Conservation (phyloP, 2,329 filamentous ascomycete species). For the Pseudogymnoascus sp. region DNA sequence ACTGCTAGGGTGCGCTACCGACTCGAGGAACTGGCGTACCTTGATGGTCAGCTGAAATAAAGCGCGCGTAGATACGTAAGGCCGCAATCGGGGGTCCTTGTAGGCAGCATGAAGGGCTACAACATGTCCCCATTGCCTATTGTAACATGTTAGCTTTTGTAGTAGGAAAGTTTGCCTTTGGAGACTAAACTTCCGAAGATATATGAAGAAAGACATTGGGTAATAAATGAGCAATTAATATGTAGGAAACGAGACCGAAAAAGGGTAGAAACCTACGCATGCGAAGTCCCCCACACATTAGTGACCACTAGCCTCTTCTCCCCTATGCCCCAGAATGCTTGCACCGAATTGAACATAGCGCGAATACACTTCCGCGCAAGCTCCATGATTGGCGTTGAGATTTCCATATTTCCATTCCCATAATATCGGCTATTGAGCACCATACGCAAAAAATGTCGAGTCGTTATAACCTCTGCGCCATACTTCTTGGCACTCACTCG, state of each 20-base stretch:
- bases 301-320: slow-evolving; percentile 70
- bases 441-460: slow-evolving; percentile 63
- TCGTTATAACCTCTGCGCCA: slow-evolving; percentile 83
- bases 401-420: slow-evolving; percentile 29
- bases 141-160: slow-evolving; percentile 20
- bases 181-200: background rate
- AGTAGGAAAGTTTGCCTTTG: slow-evolving; percentile 3
- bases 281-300: slow-evolving; percentile 92
- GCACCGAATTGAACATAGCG: slow-evolving; percentile 63
- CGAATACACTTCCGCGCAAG: slow-evolving; percentile 46
- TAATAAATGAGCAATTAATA: background rate
- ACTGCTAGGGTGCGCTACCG: slow-evolving; percentile 65
- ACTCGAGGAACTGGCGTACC: slow-evolving; percentile 69
- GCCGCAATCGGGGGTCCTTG: slow-evolving; percentile 54
- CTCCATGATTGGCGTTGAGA: slow-evolving; percentile 35
- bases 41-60: slow-evolving; percentile 57
- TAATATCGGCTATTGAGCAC: slow-evolving; percentile 43
- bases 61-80: slow-evolving; percentile 47
- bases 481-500: slow-evolving; percentile 90
- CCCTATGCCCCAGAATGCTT: slow-evolving; percentile 76
- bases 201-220: slow-evolving; percentile 6
- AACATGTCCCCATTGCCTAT: slow-evolving; percentile 87
- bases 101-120: slow-evolving; percentile 81
- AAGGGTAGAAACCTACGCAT: slow-evolving; percentile 64
- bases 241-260: background rate